phyloP scores from a whole-genome alignment of 352 stramenopile species.

The Phytopythium kandeliae region DNA sequence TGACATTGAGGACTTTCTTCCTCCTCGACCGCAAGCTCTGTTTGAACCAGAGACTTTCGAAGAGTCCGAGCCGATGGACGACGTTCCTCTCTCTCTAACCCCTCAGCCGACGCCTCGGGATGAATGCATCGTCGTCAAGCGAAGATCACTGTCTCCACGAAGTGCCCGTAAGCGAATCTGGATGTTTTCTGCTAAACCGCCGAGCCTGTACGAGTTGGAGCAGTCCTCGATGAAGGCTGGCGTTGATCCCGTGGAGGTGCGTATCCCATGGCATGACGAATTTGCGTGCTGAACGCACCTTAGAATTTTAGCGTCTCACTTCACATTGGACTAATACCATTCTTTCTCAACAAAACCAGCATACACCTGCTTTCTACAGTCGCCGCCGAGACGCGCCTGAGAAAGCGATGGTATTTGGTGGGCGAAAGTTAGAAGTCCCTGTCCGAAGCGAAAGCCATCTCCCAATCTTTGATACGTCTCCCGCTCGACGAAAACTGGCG shows the following conservation, averaged over 20 bases:
- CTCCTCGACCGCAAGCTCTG: conserved; percentile 27
- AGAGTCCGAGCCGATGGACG: conserved; percentile 42
- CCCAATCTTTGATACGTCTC: conserved; percentile 37
- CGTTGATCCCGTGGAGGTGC: conserved; percentile 27
- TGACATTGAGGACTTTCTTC: conserved; percentile 63
- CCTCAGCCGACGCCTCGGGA: conserved; percentile 27
- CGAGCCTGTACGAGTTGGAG: conserved; percentile 33
- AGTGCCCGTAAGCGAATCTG: conserved; percentile 28
- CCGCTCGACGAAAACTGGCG: conserved; percentile 9
- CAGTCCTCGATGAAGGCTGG: conserved; percentile 35
- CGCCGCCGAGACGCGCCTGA: conserved; percentile 50
- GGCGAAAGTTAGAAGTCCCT: conserved; percentile 61
- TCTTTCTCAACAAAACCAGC: conserved; percentile 16
- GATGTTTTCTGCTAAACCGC: conserved; percentile 37
- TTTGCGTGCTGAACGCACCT: not conserved
- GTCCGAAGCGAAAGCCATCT: conserved; percentile 27
- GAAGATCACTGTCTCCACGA: conserved; percentile 6
- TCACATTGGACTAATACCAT: not conserved
- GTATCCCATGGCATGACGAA: not conserved
- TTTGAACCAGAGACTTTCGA: conserved; percentile 18
- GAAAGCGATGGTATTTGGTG: conserved; percentile 70
- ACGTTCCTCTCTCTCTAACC: conserved; percentile 32
- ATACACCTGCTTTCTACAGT: conserved; percentile 53
- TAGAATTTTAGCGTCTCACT: too few species aligned
- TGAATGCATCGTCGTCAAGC: conserved; percentile 4